Conservation (phyloP, 2,329 filamentous ascomycete genomes). For the Ceratocystis papillata region DNA sequence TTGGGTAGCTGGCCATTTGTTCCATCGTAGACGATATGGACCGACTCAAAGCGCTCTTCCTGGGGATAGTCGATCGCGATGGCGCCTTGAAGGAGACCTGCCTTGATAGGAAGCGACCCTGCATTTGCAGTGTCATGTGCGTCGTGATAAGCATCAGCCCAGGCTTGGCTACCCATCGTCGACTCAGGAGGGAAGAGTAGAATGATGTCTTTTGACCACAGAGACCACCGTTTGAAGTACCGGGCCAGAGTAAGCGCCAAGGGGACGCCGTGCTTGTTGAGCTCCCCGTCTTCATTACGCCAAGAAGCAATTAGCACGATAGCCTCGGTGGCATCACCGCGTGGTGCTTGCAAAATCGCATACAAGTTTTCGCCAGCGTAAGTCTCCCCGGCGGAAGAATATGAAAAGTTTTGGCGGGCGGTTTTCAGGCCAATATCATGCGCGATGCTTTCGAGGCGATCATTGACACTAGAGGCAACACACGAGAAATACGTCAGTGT, state of each 20-base stretch:
- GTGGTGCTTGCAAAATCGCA: constrained; percentile 80
- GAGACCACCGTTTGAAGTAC: constrained; percentile 96
- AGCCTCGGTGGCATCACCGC: constrained; percentile 92
- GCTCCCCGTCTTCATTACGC: constrained; percentile 64
- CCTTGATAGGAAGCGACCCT: constrained; percentile 73
- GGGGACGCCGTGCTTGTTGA: constrained; percentile 80
- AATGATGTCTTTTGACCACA: constrained; percentile 99
- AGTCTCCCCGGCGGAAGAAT: constrained; percentile 62
- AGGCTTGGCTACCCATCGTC: constrained; percentile 81
- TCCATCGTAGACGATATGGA: constrained; percentile 91
- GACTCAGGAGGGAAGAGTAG: constrained; percentile 83
- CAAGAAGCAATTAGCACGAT: constrained; percentile 86
- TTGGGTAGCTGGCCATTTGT: constrained; percentile 94
- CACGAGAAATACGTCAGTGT: background rate
- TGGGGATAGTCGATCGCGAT: constrained; percentile 89
- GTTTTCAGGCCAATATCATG: constrained; percentile 73
- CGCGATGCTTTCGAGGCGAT: constrained; percentile 65
- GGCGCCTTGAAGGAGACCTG: constrained; percentile 82
- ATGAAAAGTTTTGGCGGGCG: constrained; percentile 78
- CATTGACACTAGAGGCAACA: constrained; percentile 43
- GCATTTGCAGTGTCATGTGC: constrained; percentile 63
- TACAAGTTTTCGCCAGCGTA: constrained; percentile 84
- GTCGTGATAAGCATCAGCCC: constrained; percentile 96
- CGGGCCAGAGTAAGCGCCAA: constrained; percentile 76
- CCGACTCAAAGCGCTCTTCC: constrained; percentile 69